These are phyloP conservation scores for Cutaneotrichosporon daszewskae DNA, from an alignment of 1,284 basidiomycete species.

Conservation along the genomic window DNA sequence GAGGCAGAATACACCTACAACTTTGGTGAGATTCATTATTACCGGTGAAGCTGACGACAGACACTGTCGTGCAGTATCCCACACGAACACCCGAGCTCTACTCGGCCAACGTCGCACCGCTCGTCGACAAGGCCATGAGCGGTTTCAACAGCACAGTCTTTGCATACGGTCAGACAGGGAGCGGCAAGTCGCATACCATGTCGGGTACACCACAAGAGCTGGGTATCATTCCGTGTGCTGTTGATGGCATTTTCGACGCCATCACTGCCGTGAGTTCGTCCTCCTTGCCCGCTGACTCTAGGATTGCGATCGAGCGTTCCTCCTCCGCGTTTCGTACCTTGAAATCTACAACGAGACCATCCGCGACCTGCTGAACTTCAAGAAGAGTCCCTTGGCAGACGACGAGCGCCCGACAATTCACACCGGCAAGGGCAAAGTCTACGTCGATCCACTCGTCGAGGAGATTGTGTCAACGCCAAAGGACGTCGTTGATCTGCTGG, in stretches of 20 bases:
- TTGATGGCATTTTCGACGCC: conserved; percentile 53
- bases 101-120: conserved; percentile 49
- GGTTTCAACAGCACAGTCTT: conserved; percentile 56
- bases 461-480: conserved; percentile 52
- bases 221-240: conserved; percentile 54
- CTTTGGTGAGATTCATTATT: conserved; percentile 33
- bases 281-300: conserved; percentile 7
- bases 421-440: conserved; percentile 47
- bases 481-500: conserved; percentile 51
- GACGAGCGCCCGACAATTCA: conserved; percentile 44
- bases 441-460: conserved; percentile 51
- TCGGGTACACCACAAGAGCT: conserved; percentile 50
- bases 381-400: conserved; percentile 33
- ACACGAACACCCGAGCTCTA: conserved; percentile 48
- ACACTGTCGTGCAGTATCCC: conserved; percentile 47
- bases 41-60: conserved; percentile 17
- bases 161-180: conserved; percentile 50
- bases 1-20: conserved; percentile 44
- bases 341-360: conserved; percentile 58
- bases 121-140: conserved; percentile 53
- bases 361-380: conserved; percentile 50
- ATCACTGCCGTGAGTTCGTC: conserved; percentile 45
- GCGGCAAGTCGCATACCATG: conserved; percentile 51
- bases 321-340: conserved; percentile 55
- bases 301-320: conserved; percentile 41